These are phyloP conservation scores for Sarocladium oryzae DNA, from an alignment of 2,329 filamentous ascomycete species.

Conservation along the genomic window DNA sequence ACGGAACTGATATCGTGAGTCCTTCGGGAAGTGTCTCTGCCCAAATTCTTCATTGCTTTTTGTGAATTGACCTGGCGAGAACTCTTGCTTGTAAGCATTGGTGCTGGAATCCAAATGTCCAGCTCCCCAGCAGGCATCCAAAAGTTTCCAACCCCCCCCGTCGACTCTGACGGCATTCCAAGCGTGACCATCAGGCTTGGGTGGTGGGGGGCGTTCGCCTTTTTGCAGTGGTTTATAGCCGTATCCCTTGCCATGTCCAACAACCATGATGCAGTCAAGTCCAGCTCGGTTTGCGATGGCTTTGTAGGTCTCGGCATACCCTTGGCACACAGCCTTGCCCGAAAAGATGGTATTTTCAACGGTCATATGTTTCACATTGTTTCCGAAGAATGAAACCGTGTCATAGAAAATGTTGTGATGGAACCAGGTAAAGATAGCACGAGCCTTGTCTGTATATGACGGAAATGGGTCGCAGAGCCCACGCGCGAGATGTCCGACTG, in stretches of 20 bases:
- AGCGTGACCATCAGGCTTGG: constrained; percentile 62
- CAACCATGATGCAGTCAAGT: constrained; percentile 67
- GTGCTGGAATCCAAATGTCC: constrained; percentile 53
- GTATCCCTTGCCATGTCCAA: constrained; percentile 81
- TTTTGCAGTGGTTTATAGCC: constrained; percentile 59
- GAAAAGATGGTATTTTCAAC: constrained; percentile 67
- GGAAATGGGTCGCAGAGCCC: constrained; percentile 73
- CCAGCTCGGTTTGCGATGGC: constrained; percentile 74
- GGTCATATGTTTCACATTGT: constrained; percentile 58
- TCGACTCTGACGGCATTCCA: constrained; percentile 94
- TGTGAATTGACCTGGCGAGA: constrained; percentile 57
- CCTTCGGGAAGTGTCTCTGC: constrained; percentile 67
- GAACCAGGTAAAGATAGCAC: constrained; percentile 90
- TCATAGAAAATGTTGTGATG: constrained; percentile 93
- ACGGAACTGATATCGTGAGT: constrained; percentile 65
- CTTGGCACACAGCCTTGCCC: constrained; percentile 84
- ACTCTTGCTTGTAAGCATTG: constrained; percentile 58
- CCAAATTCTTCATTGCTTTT: constrained; percentile 74
- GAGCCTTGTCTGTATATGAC: constrained; percentile 82
- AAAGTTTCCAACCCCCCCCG: constrained; percentile 79
- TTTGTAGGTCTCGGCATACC: constrained; percentile 78
- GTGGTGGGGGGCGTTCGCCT: constrained; percentile 59
- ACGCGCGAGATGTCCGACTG: constrained; percentile 68
- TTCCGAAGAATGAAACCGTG: constrained; percentile 68
- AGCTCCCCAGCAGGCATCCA: constrained; percentile 92